These are phyloP conservation scores for Ciborinia camelliae DNA, from an alignment of 2,329 filamentous ascomycete genomes.

Conservation along the genomic window DNA sequence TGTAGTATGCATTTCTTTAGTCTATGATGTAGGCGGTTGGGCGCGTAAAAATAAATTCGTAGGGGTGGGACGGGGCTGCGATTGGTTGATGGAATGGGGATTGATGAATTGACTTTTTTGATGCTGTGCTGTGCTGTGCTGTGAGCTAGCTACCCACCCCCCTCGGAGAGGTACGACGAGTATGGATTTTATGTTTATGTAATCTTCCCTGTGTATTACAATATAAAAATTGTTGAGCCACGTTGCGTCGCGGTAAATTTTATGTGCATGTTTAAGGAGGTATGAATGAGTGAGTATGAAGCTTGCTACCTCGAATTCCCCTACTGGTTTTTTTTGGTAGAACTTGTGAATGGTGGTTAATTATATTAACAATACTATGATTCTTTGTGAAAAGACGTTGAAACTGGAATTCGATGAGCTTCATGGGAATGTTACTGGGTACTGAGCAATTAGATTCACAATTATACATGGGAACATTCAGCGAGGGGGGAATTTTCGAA, in stretches of 20 bases:
- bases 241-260: too few relatives aligned
- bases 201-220: background rate
- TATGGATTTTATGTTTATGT: too few relatives aligned
- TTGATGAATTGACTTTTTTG: background rate
- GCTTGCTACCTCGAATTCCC: too few relatives aligned
- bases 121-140: background rate
- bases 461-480: background rate
- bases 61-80: background rate
- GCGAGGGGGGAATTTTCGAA: too few relatives aligned
- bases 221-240: too few relatives aligned
- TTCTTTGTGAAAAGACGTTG: background rate
- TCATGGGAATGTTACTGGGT: background rate
- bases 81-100: background rate
- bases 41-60: background rate
- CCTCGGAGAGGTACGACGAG: too few relatives aligned
- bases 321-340: too few relatives aligned
- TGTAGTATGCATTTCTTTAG: background rate
- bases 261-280: too few relatives aligned
- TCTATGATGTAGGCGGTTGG: slow-evolving; percentile 4
- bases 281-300: too few relatives aligned
- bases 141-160: too few relatives aligned
- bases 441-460: too few relatives aligned
- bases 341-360: too few relatives aligned
- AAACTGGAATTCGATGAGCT: background rate
- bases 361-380: background rate